phyloP scores from a whole-genome alignment of 768 basidiomycete genomes.

The Termitomyces sp. region DNA sequence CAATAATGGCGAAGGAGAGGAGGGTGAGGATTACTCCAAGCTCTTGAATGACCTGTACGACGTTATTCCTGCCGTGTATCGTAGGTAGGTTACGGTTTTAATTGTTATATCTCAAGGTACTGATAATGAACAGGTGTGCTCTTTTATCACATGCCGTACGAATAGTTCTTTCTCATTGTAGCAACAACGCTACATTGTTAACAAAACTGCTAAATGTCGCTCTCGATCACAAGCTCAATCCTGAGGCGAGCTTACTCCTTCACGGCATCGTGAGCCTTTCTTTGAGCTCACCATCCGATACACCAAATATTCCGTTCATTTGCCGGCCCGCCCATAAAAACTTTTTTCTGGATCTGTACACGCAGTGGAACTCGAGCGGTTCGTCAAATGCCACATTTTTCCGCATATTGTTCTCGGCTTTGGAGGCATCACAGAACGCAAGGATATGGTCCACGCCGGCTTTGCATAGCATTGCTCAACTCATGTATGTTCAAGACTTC shows the following conservation, averaged over 20 bases:
- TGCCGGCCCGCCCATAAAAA: conserved; percentile 40
- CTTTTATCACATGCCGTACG: conserved; percentile 49
- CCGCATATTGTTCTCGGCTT: conserved; percentile 23
- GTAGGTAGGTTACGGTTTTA: conserved; percentile 33
- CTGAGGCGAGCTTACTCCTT: conserved; percentile 41
- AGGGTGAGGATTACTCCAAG: conserved; percentile 14
- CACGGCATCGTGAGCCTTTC: conserved; percentile 34
- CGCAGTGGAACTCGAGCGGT: conserved; percentile 30
- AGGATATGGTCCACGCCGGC: conserved; percentile 40
- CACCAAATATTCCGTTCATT: conserved; percentile 23
- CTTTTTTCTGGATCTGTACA: conserved; percentile 41
- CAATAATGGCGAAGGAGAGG: conserved; percentile 13
- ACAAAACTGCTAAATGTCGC: conserved; percentile 46
- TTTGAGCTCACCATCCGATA: conserved; percentile 20
- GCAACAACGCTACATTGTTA: conserved; percentile 44
- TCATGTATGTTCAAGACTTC: conserved; percentile 11
- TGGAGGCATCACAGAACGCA: conserved; percentile 13
- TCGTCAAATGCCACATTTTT: conserved; percentile 25
- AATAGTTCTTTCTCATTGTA: conserved; percentile 39
- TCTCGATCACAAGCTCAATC: conserved; percentile 34
- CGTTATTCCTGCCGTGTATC: conserved; percentile 43
- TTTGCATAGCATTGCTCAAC: conserved; percentile 25
- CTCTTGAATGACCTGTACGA: conserved; percentile 43
- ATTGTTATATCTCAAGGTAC: not conserved
- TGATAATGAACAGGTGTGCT: conserved; percentile 30